A percentile compares a stretch with the other conserved stretches of the same genome.
phyloP scores from a whole-genome alignment of 306 rosid genomes.

The Rosa chinensis region DNA sequence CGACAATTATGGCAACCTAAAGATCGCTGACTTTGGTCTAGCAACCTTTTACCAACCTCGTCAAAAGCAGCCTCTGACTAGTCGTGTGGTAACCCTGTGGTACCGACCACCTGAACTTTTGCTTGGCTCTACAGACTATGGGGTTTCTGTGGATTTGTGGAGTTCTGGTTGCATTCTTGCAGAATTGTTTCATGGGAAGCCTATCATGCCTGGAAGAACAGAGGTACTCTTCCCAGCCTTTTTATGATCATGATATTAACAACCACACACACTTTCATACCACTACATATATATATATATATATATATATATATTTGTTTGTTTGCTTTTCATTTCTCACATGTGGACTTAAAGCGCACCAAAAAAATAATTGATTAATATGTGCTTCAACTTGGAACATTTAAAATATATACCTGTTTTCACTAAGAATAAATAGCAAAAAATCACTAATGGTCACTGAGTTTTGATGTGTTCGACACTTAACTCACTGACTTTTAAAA shows the following conservation, averaged over 20 bases:
- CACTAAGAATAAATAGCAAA: not conserved
- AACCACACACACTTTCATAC: no score
- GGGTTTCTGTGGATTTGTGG: slow-evolving; percentile 80
- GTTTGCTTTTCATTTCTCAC: not conserved
- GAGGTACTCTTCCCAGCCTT: slow-evolving; percentile 55
- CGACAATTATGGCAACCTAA: slow-evolving; percentile 65
- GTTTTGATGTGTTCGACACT: no score
- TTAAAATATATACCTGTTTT: not conserved
- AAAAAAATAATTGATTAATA: not conserved
- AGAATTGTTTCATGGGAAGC: slow-evolving; percentile 73
- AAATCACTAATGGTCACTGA: no score
- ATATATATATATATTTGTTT: not conserved
- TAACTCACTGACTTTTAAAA: no score
- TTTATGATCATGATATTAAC: slow-evolving; percentile 2
- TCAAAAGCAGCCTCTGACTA: slow-evolving; percentile 70
- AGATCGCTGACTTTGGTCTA: slow-evolving; percentile 83
- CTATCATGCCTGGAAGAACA: slow-evolving; percentile 87
- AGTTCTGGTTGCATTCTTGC: slow-evolving; percentile 91
- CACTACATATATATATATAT: not conserved
- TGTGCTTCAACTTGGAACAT: not conserved
- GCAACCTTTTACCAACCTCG: slow-evolving; percentile 52
- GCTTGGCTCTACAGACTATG: slow-evolving; percentile 78
- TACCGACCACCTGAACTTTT: slow-evolving; percentile 90
- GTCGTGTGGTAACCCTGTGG: slow-evolving; percentile 91
- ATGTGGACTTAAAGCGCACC: not conserved